Conservation (phyloP, 2,329 filamentous ascomycete genomes). For the Onygena corvina region DNA sequence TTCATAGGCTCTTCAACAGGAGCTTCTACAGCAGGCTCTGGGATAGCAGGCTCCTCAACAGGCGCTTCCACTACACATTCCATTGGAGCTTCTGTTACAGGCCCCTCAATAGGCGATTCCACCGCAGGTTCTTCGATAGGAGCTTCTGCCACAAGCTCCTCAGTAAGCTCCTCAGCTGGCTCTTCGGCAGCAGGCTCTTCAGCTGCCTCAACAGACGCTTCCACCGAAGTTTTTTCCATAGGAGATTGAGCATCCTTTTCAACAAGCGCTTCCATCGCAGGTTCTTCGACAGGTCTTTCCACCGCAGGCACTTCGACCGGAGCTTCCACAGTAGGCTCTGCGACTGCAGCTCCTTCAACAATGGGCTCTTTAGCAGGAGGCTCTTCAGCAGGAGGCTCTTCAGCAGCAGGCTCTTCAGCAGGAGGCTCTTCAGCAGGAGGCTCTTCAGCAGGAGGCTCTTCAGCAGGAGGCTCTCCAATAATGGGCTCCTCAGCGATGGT, state of each 20-base stretch:
- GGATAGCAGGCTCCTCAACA: too few species aligned
- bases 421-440: constrained; percentile 13
- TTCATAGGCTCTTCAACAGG: too few species aligned
- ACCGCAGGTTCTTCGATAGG: background rate
- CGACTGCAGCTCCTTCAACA: constrained; percentile 8
- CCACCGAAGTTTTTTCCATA: constrained; percentile 1
- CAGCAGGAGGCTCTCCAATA: constrained; percentile 15
- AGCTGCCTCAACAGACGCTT: background rate
- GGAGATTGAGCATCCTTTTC: background rate
- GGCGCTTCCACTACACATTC: too few species aligned
- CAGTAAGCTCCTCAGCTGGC: too few species aligned
- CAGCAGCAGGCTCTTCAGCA: constrained; percentile 11
- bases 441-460: constrained; percentile 14
- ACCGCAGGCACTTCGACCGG: constrained; percentile 17
- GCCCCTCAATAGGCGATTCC: background rate
- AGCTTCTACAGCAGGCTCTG: too few species aligned
- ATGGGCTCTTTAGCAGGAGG: constrained; percentile 15
- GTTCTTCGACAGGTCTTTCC: too few species aligned
- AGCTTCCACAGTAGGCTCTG: constrained; percentile 15
- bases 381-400: constrained; percentile 11
- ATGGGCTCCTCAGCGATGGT: constrained; percentile 13
- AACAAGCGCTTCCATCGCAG: background rate
- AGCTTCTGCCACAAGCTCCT: background rate
- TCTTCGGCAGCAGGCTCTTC: constrained; percentile 9
- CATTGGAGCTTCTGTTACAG: too few species aligned